Base-by-base conservation (phyloP, 352 stramenopile genomes). In the Globisporangium radiosum region DNA sequence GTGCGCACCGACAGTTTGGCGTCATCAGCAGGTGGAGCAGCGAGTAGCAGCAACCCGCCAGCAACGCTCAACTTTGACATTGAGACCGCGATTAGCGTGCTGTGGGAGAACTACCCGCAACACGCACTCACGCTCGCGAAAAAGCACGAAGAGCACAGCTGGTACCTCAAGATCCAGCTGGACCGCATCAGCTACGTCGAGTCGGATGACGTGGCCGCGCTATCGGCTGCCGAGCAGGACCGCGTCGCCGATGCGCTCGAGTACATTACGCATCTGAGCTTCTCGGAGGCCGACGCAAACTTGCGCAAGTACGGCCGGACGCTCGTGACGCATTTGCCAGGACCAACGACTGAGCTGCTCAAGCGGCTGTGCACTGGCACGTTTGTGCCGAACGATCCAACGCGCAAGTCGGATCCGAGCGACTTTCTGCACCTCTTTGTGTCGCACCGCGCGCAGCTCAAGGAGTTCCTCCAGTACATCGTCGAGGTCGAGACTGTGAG, bases 351-450 rank as follows among this genome's bases (percentile, higher is more conserved):
- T 7, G 89, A 95, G 56, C 65, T 97, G 38, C 76, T 97, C 43
- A 96, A 97, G 73, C 73, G 70, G 6, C 65, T 98, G 50, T 97
- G 90, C 70, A 97, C 85, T 7, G 83, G 86, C 38, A 90, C 89
- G 54, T 94, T 93, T 56, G 78, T 85, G 14, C 55, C 66, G 0
- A 71, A 58, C 2, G 81, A 84, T 57, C 43, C 74, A 52, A 75
- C 54, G 40, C 65, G 88, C 51, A 92, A 92, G 67, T 90, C 85
- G 36, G 79, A 93, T 56, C 81, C 85, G 13, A 82, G 75, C 48
- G 84, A 97, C 61, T 97, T 97, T 48, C 69, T 97, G 58, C 90
- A 97, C 54, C 67, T 97, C 45, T 98, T 97, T 63, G 88, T 97
- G 47, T 96, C 94, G 14, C 88, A 97, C 42, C 85, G 88, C 39